Base-by-base conservation (phyloP, 1,284 basidiomycete species). In the Lentinula novae-zelandiae region DNA sequence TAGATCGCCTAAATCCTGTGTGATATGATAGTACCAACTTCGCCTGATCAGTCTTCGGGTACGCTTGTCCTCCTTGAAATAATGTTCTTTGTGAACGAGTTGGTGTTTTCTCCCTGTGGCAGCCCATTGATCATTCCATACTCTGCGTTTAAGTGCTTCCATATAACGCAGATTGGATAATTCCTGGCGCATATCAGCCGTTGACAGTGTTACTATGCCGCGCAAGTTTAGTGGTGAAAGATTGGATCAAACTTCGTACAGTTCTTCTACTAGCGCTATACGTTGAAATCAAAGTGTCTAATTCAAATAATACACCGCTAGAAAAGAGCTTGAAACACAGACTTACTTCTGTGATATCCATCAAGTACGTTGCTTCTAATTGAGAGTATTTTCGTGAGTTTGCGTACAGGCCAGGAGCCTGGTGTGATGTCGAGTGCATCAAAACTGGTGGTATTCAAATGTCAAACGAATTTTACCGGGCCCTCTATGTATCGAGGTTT, bases 181-280 rank as follows among this genome's bases (percentile, higher is more conserved):
- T 58, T 9, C 63, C 63, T 6, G 63, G 63, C 2, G 63, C 63
- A 33, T 62, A 22, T 22, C 2, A 64, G 1, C 58, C 63, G 31
- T 64, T 64, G 10, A 62, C 60, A 10, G 63, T 64, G 38, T 60
- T 60, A n/a, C 58, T 52, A 34, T 58, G 46, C n/a, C 27, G 44
- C 20, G 46, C 63, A n/a, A 60, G 53, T 36, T 62, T 58, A 9
- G 58, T 40, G 20, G 63, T 61, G n/a, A 64, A 62, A 6, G 58
- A 49, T 36, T 64, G 63, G 1, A 61, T 64, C 1, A 64, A 22
- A n/a, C 61, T 62, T 42, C 61, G 58, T 6, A 64, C 63, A 36
- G 61, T 61, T 22, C 61, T 55, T 48, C 62, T 64, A 44, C 53
- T 60, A 2, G 63, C 61, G 46, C 61, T 53, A 44, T 64, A 64